A percentile compares a stretch with the other conserved stretches of the same genome.
phyloP scores from a whole-genome alignment of 345 rosid genomes.

The Acer negundo region DNA sequence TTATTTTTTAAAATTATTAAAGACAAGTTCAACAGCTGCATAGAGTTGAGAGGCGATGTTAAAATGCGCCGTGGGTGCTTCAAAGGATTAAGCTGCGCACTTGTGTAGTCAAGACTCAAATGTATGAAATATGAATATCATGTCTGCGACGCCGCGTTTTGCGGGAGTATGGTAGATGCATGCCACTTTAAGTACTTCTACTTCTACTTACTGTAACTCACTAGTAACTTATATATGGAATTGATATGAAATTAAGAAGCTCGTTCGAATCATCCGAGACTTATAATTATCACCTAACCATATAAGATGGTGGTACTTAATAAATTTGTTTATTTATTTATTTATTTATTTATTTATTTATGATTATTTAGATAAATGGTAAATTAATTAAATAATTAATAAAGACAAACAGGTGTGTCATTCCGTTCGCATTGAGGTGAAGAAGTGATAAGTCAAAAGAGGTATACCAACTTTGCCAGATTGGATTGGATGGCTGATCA shows the following conservation, averaged over 20 bases:
- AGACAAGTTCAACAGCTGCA: constrained; percentile 16
- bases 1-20: not conserved
- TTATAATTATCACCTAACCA: too few relatives aligned
- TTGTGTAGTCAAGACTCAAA: not conserved
- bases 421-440: constrained; percentile 4
- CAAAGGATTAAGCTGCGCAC: not conserved
- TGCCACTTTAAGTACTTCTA: not conserved
- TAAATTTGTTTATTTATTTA: too few relatives aligned
- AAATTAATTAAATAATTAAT: not conserved
- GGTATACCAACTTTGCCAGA: not conserved
- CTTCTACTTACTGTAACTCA: too few relatives aligned
- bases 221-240: too few relatives aligned
- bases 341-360: too few relatives aligned
- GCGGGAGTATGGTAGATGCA: not conserved
- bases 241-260: too few relatives aligned
- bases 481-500: too few relatives aligned
- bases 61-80: constrained; percentile 22
- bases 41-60: not conserved
- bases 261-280: too few relatives aligned
- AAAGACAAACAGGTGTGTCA: not conserved
- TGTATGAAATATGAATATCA: not conserved
- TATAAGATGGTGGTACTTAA: too few relatives aligned
- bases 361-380: not conserved
- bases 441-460: constrained; percentile 9
- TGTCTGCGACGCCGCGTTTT: constrained; percentile 20